Base-by-base conservation (phyloP, 345 rosid species). In the Moringa oleifera region DNA sequence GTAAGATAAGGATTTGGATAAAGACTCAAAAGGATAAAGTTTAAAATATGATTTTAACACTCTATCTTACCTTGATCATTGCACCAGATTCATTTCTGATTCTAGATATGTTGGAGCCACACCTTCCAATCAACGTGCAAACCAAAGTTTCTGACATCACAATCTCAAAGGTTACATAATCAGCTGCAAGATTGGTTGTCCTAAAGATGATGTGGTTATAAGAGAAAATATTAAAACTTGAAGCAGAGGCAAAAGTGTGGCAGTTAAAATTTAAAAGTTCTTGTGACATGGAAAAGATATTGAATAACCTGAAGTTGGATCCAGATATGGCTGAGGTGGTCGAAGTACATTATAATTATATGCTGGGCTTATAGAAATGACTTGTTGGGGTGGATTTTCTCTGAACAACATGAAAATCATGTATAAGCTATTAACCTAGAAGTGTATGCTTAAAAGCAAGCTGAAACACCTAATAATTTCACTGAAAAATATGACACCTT, bases 181-280 rank as follows among this genome's bases (percentile, higher is more conserved):
- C 89, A 86, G 86, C 92, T 83, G 89, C 83, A 81, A 79, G 81
- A 83, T 75, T 74, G 84, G 69, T 80, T 79, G 78, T 74, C 84
- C 83, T 80, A 76, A 79, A 80, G 84, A 76, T 80, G 83, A 81
- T 73, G 83, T 70, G 71, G 70, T 80, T 75, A 70, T 70, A 74
- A 69, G 69, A 79, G 72, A 70, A 75, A 54, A 75, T 68, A 80
- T 73, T 73, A 74, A 75, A 73, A 79, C 73, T 70, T 77, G 74
- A 68, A 56, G 59, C 58, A 57, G 73, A 71, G 68, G 68, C 74
- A 23, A 53, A 22, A 53, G 31, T 49, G 72, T 53, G 69, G 75
- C 77, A 73, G 53, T 61, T 37, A 13, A 37, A 59, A 57, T 53
- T 55, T 23, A 23, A 59, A n/a, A 23, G 46, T 64, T 47, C 11